These are phyloP conservation scores for Tricladium varicosporioides DNA, from an alignment of 2,329 filamentous ascomycete genomes.

Conservation along the genomic window DNA sequence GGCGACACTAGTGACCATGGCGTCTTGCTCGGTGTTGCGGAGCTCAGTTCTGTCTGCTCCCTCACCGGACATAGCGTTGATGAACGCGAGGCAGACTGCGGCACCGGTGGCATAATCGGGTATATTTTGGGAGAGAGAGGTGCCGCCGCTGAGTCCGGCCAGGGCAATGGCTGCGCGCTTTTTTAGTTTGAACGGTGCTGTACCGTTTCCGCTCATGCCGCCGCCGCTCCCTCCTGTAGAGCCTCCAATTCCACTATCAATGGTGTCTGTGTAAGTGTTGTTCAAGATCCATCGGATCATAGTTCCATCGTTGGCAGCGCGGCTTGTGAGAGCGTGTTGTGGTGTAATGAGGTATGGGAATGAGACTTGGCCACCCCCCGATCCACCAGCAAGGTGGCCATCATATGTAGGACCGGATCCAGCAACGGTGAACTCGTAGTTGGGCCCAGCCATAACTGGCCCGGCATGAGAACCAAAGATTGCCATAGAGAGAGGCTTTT, in stretches of 20 bases:
- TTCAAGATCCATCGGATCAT: conserved; percentile 53
- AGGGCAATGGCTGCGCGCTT: background rate
- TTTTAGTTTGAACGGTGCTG: no score
- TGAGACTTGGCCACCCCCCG: conserved; percentile 48
- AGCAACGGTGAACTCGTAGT: conserved; percentile 9
- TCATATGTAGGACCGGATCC: conserved; percentile 7
- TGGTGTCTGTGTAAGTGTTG: conserved; percentile 10
- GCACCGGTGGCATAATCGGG: conserved; percentile 58
- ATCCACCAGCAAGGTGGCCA: conserved; percentile 17
- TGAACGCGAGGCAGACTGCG: conserved; percentile 53
- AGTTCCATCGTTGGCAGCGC: conserved; percentile 56
- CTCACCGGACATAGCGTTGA: conserved; percentile 69
- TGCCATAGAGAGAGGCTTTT: conserved; percentile 68
- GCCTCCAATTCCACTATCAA: background rate
- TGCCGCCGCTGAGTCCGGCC: conserved; percentile 7
- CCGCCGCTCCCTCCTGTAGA: background rate
- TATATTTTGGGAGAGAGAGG: conserved; percentile 43
- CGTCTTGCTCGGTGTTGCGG: conserved; percentile 37
- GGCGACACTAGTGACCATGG: conserved; percentile 44
- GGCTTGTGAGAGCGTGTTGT: conserved; percentile 63
- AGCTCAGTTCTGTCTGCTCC: conserved; percentile 62
- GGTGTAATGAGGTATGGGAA: conserved; percentile 75
- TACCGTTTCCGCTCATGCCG: background rate
- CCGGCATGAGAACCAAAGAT: conserved; percentile 83
- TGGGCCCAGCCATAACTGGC: conserved; percentile 18